Conservation (phyloP, 148 eudicot species). For the Mesembryanthemum crystallinum region DNA sequence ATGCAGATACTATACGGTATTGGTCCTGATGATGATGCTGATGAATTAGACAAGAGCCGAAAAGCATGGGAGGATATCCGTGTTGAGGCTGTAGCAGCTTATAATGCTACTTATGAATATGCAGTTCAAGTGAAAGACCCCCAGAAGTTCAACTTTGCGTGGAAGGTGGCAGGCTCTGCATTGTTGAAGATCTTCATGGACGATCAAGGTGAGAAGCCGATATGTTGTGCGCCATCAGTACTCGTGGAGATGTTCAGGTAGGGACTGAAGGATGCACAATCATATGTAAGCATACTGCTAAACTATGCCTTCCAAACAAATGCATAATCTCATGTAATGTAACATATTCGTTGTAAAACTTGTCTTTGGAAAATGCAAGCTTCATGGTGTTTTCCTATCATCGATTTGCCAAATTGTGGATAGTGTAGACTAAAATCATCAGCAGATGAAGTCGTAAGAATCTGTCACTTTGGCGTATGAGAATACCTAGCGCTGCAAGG, state of each 20-base stretch:
- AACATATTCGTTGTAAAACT: too few relatives aligned
- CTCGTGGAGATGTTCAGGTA: slow-evolving; percentile 27
- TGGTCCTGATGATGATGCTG: slow-evolving; percentile 21
- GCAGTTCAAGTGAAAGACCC: slow-evolving; percentile 25
- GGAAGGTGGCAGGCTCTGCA: slow-evolving; percentile 68
- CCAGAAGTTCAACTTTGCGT: slow-evolving; percentile 45
- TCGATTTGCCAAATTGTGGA: too few relatives aligned
- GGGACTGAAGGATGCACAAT: not conserved
- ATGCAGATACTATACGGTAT: slow-evolving; percentile 46
- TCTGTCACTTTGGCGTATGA: too few relatives aligned
- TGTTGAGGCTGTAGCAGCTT: slow-evolving; percentile 55
- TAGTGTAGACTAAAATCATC: too few relatives aligned
- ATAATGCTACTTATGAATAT: slow-evolving; percentile 45
- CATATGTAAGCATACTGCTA: too few relatives aligned
- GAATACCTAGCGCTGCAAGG: too few relatives aligned
- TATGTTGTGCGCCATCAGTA: slow-evolving; percentile 35
- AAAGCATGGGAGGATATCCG: slow-evolving; percentile 34
- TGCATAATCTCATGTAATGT: too few relatives aligned
- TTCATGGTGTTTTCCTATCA: too few relatives aligned
- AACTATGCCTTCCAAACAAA: too few relatives aligned
- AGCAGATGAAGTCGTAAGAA: too few relatives aligned
- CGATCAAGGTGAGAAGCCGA: slow-evolving; percentile 30
- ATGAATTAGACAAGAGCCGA: slow-evolving; percentile 44
- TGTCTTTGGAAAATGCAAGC: too few relatives aligned
- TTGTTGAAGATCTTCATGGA: slow-evolving; percentile 30